A percentile compares a stretch with the other conserved stretches of the same genome.
Conservation (phyloP, 2,329 filamentous ascomycete species). For the Diaporthe sp. region DNA sequence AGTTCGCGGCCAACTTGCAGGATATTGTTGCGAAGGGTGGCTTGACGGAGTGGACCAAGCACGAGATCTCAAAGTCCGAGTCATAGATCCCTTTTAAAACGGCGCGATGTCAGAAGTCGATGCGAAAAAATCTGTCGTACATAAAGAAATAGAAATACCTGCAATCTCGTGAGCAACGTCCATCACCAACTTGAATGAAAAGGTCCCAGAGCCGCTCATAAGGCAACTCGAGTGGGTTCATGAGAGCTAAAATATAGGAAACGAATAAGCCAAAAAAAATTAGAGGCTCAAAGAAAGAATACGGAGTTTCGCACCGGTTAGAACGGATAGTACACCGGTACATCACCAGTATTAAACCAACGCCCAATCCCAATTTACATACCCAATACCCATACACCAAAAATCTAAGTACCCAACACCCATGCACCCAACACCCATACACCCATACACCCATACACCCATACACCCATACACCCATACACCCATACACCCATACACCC, state of each 20-base stretch:
- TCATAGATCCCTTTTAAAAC: slow-evolving; percentile 13
- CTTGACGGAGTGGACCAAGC: slow-evolving; percentile 43
- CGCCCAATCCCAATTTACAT: no score
- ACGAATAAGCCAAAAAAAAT: neutral
- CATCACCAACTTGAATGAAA: neutral
- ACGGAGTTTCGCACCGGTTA: no score
- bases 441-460: no score
- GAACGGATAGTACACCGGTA: no score
- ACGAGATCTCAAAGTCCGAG: slow-evolving; percentile 21
- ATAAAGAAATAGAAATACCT: neutral
- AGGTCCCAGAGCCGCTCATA: no score
- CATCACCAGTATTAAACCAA: no score
- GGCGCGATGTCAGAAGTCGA: neutral
- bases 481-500: no score
- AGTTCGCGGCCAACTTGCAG: slow-evolving; percentile 45
- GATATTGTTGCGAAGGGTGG: slow-evolving; percentile 46
- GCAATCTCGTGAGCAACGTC: neutral
- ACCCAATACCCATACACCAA: no score
- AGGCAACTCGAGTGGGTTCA: neutral
- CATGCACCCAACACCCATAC: no score
- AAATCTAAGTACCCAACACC: no score
- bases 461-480: no score
- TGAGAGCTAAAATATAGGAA: neutral
- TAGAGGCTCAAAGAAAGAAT: no score
- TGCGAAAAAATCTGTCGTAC: neutral